Evolutionary conservation across 805 yeast species (phyloP).

Genomic region (Sungouiella thailandica): DNA sequence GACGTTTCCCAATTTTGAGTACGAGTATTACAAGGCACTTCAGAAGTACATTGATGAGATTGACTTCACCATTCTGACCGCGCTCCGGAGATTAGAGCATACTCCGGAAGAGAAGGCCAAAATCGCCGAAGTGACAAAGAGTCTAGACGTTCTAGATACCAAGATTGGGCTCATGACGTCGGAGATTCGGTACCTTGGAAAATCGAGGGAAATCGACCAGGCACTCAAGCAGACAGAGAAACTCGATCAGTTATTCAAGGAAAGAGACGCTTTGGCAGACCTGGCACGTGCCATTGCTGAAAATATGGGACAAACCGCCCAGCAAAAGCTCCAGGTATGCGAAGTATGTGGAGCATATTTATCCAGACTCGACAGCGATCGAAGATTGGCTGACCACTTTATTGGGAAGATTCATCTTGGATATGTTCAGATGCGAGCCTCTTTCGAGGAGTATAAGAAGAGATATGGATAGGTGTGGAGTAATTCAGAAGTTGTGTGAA

Average conservation of each 20-base stretch:
- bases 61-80: constrained; percentile 57
- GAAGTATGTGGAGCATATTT: constrained; percentile 85
- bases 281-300: constrained; percentile 60
- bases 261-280: constrained; percentile 50
- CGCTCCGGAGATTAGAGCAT: constrained; percentile 60
- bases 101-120: constrained; percentile 69
- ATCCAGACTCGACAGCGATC: constrained; percentile 79
- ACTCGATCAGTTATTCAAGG: constrained; percentile 40
- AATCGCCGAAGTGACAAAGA: constrained; percentile 49
- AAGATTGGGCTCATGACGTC: constrained; percentile 61
- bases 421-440: constrained; percentile 68
- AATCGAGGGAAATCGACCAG: constrained; percentile 45
- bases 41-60: constrained; percentile 61
- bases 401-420: constrained; percentile 83
- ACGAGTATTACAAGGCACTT: constrained; percentile 45
- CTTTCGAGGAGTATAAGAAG: constrained; percentile 35
- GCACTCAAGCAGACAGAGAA: constrained; percentile 41
- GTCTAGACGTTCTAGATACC: constrained; percentile 57
- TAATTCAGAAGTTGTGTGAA: too few species aligned
- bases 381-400: constrained; percentile 86
- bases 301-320: constrained; percentile 76
- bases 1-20: constrained; percentile 46
- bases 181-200: constrained; percentile 54
- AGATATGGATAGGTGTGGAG: constrained; percentile 9
- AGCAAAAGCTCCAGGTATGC: constrained; percentile 88